Conservation (phyloP, 1,139 yeast genomes). For the Pichia sp. region DNA sequence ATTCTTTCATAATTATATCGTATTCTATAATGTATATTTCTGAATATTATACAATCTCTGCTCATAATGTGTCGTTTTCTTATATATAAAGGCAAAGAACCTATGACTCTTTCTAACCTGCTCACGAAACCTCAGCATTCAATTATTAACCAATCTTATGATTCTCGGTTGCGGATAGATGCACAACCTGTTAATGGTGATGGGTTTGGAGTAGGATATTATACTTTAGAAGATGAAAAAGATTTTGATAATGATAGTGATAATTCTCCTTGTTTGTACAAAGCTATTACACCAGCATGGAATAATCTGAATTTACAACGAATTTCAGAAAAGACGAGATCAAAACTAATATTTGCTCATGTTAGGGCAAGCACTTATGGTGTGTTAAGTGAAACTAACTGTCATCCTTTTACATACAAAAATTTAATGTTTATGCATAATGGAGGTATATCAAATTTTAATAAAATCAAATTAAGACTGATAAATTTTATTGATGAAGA, state of each 20-base stretch:
- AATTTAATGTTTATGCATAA: constrained; percentile 95
- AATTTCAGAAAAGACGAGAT: constrained; percentile 79
- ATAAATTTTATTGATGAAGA: constrained; percentile 71
- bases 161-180: constrained; percentile 80
- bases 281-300: constrained; percentile 98
- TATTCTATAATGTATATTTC: no score
- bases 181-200: constrained; percentile 95
- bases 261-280: constrained; percentile 73
- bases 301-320: constrained; percentile 85
- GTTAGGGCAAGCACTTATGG: constrained; percentile 97
- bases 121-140: constrained; percentile 95
- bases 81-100: constrained; percentile 64
- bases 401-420: constrained; percentile 90
- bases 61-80: constrained; percentile 53
- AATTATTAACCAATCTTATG: constrained; percentile 92
- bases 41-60: no score
- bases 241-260: constrained; percentile 19
- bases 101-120: constrained; percentile 77
- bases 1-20: no score
- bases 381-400: constrained; percentile 85
- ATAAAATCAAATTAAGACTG: constrained; percentile 63
- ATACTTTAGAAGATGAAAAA: constrained; percentile 54
- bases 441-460: constrained; percentile 79
- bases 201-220: constrained; percentile 97
- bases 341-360: constrained; percentile 84